These are phyloP conservation scores for Cladophialophora bantiana DNA, from an alignment of 2,329 filamentous ascomycete genomes.

Conservation along the genomic window DNA sequence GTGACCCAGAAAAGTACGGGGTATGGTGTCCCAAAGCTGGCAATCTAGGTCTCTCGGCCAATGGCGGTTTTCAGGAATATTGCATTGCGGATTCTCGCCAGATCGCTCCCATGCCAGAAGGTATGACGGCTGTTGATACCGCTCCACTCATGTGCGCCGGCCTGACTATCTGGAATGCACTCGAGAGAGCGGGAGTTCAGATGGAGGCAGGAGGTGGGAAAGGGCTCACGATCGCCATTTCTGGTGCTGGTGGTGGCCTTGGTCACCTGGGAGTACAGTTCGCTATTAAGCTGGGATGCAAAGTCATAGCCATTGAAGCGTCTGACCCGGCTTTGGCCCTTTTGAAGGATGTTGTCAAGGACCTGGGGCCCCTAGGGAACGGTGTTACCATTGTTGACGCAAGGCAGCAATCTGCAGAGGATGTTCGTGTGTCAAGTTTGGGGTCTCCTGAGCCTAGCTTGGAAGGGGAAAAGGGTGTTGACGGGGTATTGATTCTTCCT, in stretches of 20 bases:
- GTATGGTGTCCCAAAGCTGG: conserved; percentile 26
- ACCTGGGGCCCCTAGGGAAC: conserved; percentile 23
- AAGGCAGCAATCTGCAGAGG: conserved; percentile 40
- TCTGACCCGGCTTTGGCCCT: conserved; percentile 25
- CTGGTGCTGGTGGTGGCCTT: conserved; percentile 45
- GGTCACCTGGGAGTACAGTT: conserved; percentile 43
- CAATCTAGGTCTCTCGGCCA: conserved; percentile 17
- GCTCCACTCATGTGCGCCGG: conserved; percentile 54
- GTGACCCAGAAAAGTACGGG: conserved; percentile 21
- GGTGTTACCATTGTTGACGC: conserved; percentile 50
- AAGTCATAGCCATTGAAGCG: conserved; percentile 47
- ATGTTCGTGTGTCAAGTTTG: conserved; percentile 1
- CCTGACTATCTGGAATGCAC: conserved; percentile 50
- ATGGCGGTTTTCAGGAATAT: conserved; percentile 40
- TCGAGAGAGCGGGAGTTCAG: conserved; percentile 43
- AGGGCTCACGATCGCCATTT: conserved; percentile 45
- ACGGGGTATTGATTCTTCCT: conserved; percentile 52
- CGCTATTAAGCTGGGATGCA: conserved; percentile 46
- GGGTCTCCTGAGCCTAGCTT: conserved; percentile 5
- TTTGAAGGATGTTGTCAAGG: conserved; percentile 40
- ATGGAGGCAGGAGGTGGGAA: conserved; percentile 11
- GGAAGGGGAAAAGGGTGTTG: conserved; percentile 51
- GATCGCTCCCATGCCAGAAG: conserved; percentile 41
- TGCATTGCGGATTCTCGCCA: conserved; percentile 39
- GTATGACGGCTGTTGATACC: conserved; percentile 47